These are phyloP conservation scores for Phytomonas sp. DNA, from an alignment of 208 protist species.

Conservation along the genomic window DNA sequence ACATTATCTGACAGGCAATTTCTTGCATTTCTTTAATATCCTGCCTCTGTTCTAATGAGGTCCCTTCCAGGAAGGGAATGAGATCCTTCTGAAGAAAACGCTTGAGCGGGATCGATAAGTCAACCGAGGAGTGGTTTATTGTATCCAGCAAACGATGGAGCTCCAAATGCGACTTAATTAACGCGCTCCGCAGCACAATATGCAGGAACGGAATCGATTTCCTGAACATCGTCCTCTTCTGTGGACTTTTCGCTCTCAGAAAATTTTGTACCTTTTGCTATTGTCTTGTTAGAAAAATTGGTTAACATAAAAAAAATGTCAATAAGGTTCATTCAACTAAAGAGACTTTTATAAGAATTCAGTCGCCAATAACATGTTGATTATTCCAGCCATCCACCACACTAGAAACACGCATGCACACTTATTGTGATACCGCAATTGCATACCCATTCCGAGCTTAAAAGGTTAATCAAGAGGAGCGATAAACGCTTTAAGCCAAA, in stretches of 20 bases:
- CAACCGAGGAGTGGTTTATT: conserved; percentile 14
- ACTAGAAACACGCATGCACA: not conserved
- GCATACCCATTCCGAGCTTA: not conserved
- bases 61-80: conserved; percentile 57
- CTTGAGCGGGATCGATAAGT: conserved; percentile 35
- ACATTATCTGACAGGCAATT: conserved; percentile 43
- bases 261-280: not conserved
- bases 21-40: conserved; percentile 38
- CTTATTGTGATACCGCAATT: not conserved
- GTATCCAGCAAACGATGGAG: conserved; percentile 62
- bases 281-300: not conserved
- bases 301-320: not conserved
- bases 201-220: conserved; percentile 6
- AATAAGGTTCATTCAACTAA: not conserved
- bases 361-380: not conserved
- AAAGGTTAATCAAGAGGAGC: not conserved
- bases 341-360: not conserved
- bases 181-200: conserved; percentile 16
- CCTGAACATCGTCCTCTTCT: conserved; percentile 18
- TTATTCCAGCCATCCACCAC: not conserved
- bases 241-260: not conserved
- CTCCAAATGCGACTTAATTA: conserved; percentile 23
- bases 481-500: not conserved
- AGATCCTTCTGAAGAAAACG: conserved; percentile 48
- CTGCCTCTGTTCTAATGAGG: conserved; percentile 44